These are phyloP conservation scores for Arabidopsis hybrid DNA, from an alignment of 441 rosid genomes.

Conservation along the genomic window DNA sequence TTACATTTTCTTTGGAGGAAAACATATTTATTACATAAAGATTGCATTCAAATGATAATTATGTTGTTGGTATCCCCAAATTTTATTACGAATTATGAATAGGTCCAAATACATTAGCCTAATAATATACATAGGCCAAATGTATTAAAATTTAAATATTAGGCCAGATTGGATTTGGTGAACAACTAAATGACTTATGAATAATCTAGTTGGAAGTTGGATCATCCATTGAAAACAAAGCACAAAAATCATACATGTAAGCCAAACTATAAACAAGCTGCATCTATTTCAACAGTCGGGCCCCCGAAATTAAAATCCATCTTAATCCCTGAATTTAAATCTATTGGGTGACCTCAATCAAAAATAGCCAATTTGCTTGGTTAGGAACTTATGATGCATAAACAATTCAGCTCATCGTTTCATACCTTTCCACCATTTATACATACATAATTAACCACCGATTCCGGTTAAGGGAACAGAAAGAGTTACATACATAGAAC, in stretches of 20 bases:
- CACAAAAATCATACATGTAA: slow-evolving; percentile 30
- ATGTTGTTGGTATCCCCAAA: slow-evolving; percentile 3
- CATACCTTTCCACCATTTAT: slow-evolving; percentile 1
- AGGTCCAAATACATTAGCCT: slow-evolving; percentile 16
- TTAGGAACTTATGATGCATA: slow-evolving; percentile 8
- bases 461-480: slow-evolving; percentile 24
- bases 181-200: slow-evolving; percentile 41
- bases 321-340: background rate
- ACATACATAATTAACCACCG: slow-evolving; percentile 25
- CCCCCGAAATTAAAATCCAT: background rate
- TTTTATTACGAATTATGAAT: background rate
- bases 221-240: slow-evolving; percentile 35
- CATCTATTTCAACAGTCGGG: background rate
- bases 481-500: slow-evolving; percentile 26
- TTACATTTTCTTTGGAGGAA: background rate
- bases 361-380: background rate
- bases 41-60: background rate
- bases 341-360: background rate
- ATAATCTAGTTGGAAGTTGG: slow-evolving; percentile 33
- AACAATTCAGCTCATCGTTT: slow-evolving; percentile 14
- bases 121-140: background rate
- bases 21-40: too few relatives aligned
- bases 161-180: slow-evolving; percentile 40
- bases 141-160: background rate
- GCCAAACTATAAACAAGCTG: slow-evolving; percentile 9